Base-by-base conservation (phyloP, 2,329 filamentous ascomycete genomes). In the Emmonsia crescens region DNA sequence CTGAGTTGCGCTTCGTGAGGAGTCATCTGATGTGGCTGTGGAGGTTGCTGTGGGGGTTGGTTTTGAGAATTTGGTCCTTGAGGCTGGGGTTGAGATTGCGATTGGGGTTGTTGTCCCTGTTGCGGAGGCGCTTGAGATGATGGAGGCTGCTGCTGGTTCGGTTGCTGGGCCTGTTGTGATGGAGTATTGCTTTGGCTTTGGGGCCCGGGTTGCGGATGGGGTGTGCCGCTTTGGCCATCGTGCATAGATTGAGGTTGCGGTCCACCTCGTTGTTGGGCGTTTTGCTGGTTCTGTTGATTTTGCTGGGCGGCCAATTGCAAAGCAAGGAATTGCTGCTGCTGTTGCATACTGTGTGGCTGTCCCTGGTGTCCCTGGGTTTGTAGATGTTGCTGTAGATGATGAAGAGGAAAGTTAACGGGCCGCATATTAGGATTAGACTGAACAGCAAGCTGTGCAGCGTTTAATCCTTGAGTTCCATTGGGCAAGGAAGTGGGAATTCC, bases 151-250 rank as follows among this genome's bases (percentile, higher is more conserved):
- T 69, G 65, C 64, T 69, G 66, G 57, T 62, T 67, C 36, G 68
- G 68, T 64, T 70, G 68, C 44, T 70, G 70, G 33, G 68, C 65
- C 55, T 70, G 70, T 49, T 69, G 69, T 33, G 70, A 67, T 27
- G 76, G 74, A 36, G 74, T 77, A 40, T 66, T 71, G 51, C 73
- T 72, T 63, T 75, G 74, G 44, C 73, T 71, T 36, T 72, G 72
- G 16, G 71, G 75, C 3, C 71, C 73, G 59, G 73, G 74, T 66
- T 78, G 76, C n/a, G 77, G 76, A 65, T 77, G 76, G 21, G 76
- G 75, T 48, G 76, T 76, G 3, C 71, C 74, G 56, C 71, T 74
- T 61, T 76, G 75, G 16, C 70, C 69, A 59, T 77, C 75, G 52
- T 76, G 74, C 64, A 78, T 73, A 61, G 67, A 74, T 63, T 76